Base-by-base conservation (phyloP, 176 grass and related monocot genomes). In the Aegilops tauschii region DNA sequence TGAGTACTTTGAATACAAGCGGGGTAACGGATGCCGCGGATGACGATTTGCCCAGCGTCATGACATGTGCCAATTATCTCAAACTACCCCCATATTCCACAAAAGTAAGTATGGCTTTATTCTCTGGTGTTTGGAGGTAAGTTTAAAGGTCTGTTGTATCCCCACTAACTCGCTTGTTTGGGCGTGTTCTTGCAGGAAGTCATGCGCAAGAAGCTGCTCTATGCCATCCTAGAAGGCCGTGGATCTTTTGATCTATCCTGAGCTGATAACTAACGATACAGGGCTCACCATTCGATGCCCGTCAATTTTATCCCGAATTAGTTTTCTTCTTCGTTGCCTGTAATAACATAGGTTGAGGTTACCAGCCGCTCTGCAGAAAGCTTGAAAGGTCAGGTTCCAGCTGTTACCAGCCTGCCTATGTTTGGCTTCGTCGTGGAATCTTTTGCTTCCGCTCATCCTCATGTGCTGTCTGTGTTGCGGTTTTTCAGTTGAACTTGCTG, bases 21-120 rank as follows among this genome's bases (percentile, higher is more conserved):
- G 95, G 89, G 54, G 83, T 81, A 9, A 76, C 62, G 4, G 93
- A 93, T 37, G 88, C 86, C 8, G 93, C 90, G 13, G 96, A 98
- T 79, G 96, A 95, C 23, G 96, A 95, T 75, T 83, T 98, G 73
- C 96, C 96, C 12, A 98, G 96, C 76, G 96, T 98, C 30, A 98
- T 98, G 96, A 98, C 96, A 0, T 98, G 96, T 16, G 96, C 96
- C 34, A 98, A 98, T 79, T 98, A 98, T 87, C 91, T 98, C 50
- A 98, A 98, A 82, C 74, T 98, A 21, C 93, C 96, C 42, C 95
- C 93, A 0, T 98, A 95, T 71, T 98, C 96, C 12, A 93, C 90
- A 42, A 98, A 95, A 87, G 95, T 98, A 82, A 90, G 95, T 88
- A 80, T 50, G 40, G 8, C 17, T 63, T 13, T 2, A 29, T 88